Percentiles rank a stretch among this genome's conserved stretches.
Conservation (phyloP, 768 basidiomycete species). For the Gautieria morchelliformis region DNA sequence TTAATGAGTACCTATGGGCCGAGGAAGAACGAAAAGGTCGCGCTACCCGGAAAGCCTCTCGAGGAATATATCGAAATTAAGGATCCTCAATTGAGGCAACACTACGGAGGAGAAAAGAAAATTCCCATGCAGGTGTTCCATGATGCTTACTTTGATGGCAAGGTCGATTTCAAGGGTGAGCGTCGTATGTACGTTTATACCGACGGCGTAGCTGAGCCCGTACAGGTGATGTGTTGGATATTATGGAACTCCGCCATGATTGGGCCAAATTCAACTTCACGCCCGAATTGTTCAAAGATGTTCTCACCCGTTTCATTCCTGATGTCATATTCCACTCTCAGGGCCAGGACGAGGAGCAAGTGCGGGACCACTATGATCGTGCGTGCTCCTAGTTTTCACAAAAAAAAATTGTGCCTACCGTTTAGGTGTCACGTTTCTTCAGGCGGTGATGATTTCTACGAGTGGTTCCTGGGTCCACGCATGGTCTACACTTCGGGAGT, state of each 20-base stretch:
- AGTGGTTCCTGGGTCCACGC: conserved; percentile 89
- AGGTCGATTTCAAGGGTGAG: conserved; percentile 91
- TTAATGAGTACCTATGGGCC: conserved; percentile 73
- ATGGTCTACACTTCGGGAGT: conserved; percentile 99
- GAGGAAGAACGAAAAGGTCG: conserved; percentile 77
- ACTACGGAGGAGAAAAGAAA: conserved; percentile 78
- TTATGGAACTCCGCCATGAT: conserved; percentile 91
- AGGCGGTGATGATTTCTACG: conserved; percentile 95
- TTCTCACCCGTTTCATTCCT: conserved; percentile 80
- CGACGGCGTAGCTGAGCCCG: neutral
- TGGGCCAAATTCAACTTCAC: conserved; percentile 93
- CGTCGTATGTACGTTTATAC: conserved; percentile 6
- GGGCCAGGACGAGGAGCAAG: conserved; percentile 88
- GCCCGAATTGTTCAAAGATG: conserved; percentile 86
- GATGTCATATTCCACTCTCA: conserved; percentile 90
- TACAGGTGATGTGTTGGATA: conserved; percentile 84
- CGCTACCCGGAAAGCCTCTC: conserved; percentile 75
- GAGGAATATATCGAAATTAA: conserved; percentile 89
- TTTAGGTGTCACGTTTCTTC: conserved; percentile 2
- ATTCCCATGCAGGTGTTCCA: conserved; percentile 98
- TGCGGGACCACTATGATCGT: conserved; percentile 94
- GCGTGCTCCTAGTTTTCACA: conserved; percentile 17
- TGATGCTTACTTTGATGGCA: conserved; percentile 94
- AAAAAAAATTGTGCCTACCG: conserved; percentile 1
- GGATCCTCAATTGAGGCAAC: conserved; percentile 67